A percentile compares a stretch with the other conserved stretches of the same genome.
Evolutionary conservation across 2,329 filamentous ascomycete genomes (phyloP).

Genomic region (Pyrenophora seminiperda): DNA sequence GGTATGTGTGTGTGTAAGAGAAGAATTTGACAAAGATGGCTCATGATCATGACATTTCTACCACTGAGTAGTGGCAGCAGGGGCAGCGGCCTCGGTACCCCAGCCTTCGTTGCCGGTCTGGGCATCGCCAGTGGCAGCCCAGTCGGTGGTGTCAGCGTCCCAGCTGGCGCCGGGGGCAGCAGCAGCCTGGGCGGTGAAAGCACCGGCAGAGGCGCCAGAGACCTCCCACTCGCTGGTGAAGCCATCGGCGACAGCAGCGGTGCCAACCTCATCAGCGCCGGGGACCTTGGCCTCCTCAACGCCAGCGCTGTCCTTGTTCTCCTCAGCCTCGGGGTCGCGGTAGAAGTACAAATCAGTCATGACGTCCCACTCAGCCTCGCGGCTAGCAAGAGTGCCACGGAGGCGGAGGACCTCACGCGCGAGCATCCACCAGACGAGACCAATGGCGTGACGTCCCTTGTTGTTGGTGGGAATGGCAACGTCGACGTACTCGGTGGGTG

Average conservation of each 20-base stretch:
- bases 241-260: constrained; percentile 77
- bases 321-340: constrained; percentile 99
- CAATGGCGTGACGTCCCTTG: constrained; percentile 99
- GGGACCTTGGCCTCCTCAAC: constrained; percentile 85
- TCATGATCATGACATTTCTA: constrained; percentile 46
- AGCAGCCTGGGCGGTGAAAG: constrained; percentile 62
- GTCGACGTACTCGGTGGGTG: constrained; percentile 98
- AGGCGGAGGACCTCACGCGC: constrained; percentile 99
- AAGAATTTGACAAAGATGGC: constrained; percentile 20
- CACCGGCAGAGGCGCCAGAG: constrained; percentile 66
- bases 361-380: constrained; percentile 97
- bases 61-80: constrained; percentile 49
- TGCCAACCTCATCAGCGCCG: constrained; percentile 81
- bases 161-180: constrained; percentile 66
- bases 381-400: constrained; percentile 92
- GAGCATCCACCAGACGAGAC: constrained; percentile 99
- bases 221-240: constrained; percentile 89
- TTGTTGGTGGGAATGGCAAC: constrained; percentile 99
- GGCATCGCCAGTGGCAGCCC: constrained; percentile 63
- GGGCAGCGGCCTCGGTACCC: constrained; percentile 50
- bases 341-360: constrained; percentile 99
- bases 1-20: constrained; percentile 41
- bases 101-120: constrained; percentile 60
- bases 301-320: constrained; percentile 87
- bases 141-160: constrained; percentile 70